These are phyloP conservation scores for Zygotorulaspora florentina DNA, from an alignment of 805 yeast genomes.

Conservation along the genomic window DNA sequence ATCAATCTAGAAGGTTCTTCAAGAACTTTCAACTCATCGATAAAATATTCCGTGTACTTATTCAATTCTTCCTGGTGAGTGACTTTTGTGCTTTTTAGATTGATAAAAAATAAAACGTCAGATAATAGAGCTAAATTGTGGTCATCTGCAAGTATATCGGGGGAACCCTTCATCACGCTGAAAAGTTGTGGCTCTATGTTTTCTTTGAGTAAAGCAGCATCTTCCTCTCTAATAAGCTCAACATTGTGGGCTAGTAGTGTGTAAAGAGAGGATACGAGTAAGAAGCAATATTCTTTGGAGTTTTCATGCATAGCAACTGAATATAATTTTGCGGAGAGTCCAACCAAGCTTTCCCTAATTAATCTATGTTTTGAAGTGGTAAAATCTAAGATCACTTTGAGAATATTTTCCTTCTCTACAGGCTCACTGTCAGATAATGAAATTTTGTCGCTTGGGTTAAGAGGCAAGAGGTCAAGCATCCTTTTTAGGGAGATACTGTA, in stretches of 20 bases:
- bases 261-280: constrained; percentile 26
- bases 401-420: constrained; percentile 33
- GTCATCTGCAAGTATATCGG: constrained; percentile 21
- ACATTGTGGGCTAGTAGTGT: constrained; percentile 27
- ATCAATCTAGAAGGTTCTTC: constrained; percentile 33
- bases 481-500: constrained; percentile 50
- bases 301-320: constrained; percentile 10
- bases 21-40: constrained; percentile 20
- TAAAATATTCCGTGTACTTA: constrained; percentile 38
- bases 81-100: constrained; percentile 29
- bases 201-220: constrained; percentile 17
- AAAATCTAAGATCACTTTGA: constrained; percentile 36
- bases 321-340: constrained; percentile 18
- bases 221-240: constrained; percentile 14
- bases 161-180: constrained; percentile 5
- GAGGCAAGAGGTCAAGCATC: constrained; percentile 49
- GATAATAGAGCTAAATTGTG: constrained; percentile 28
- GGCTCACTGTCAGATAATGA: constrained; percentile 24
- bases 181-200: constrained; percentile 21
- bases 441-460: constrained; percentile 34
- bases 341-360: constrained; percentile 29
- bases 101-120: constrained; percentile 35
- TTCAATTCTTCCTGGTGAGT: constrained; percentile 45
- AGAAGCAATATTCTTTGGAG: constrained; percentile 26
- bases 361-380: constrained; percentile 31